Evolutionary conservation across 2,329 filamentous ascomycete species (phyloP), one percentile per base, ranked within the genome.

Genomic region (Exophiala xenobiotica): DNA sequence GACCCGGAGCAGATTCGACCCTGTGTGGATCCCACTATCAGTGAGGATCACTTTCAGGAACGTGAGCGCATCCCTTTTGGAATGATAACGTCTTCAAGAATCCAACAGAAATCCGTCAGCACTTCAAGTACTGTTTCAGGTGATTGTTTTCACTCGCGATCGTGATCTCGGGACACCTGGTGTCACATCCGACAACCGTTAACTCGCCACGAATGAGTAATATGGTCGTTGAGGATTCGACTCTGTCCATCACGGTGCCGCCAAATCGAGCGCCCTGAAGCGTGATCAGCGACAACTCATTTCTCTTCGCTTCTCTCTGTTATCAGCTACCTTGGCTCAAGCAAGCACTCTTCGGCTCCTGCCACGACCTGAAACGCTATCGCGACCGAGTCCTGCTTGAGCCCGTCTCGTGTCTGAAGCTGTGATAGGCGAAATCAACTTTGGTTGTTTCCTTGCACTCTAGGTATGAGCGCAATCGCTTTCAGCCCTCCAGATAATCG

Each of bases 381-480:
- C n/a, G n/a, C 40, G 43, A 12, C 20, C 43, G 23, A 16, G 29
- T 40, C 24, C 22, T 35, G 12, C 18, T 18, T 33, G 19, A 12
- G 18, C 7, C 16, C 37, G 37, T 24, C 26, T 49, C 40, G 23
- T 19, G 46, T 20, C 35, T 38, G 24, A 27, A 22, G 18, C 39
- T 35, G 47, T 48, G 51, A 23, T 35, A 11, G 44, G 16, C 27
- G 42, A 53, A 27, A 40, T 42, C 24, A 44, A 39, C 19, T 31
- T 44, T 9, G 16, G n/a, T 27, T 48, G 24, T 14, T 24, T 39
- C n/a, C 11, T 48, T 26, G 41, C 40, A 9, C 6, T 44, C 8
- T 12, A 20, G 53, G 31, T 38, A 58, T 58, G 56, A 56, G 49
- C 50, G 48, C 51, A 18, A 40, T 54, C 37, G 50, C 56, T 24